Base-by-base conservation (phyloP, 768 basidiomycete species). In the Mycena rosella region DNA sequence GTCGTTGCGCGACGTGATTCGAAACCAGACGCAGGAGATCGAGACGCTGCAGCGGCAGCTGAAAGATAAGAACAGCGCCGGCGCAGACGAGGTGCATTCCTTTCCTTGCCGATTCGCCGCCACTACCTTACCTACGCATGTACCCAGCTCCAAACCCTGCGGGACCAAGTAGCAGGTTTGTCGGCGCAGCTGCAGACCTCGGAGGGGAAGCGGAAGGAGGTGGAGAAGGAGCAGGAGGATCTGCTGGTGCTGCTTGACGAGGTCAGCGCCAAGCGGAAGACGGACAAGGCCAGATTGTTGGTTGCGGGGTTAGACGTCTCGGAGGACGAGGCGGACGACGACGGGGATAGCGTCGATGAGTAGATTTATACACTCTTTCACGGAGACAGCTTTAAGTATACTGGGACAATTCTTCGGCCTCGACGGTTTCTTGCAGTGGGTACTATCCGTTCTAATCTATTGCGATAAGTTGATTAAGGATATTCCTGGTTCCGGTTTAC, bases 181-280 rank as follows among this genome's bases (percentile, higher is more conserved):
- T 80, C 86, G 29, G 72, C 76, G 17, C 70, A 71, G 60, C 76
- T 95, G 10, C 77, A 79, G 47, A 80, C 79, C 1, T 83, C 89
- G 11, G 87, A 92, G 71, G 85, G 84, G 61, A 92, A 91, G 76
- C 86, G 88, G 54, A 91, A 87, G 71, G 96, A 98, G 11, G 88
- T 90, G 26, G 96, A 98, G 78, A 96, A 96, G 79, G 97, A 99
- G 77, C 96, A 98, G 73, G 97, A 98, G 76, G 97, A 99, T 78
- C 78, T 99, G 53, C 83, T 99, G 24, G 96, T 99, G 14, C 80
- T 98, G 34, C 82, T 99, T 5, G 98, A 99, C 74, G 98, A 99
- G 80, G 83, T 98, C 68, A 93, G 89, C 49, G 87, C 82, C 70
- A 99, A 99, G 80, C 85, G 96, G 58, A 88, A 87, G 81, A 84